Conservation (phyloP, 1,284 basidiomycete genomes). For the Leccinum angustisporum region DNA sequence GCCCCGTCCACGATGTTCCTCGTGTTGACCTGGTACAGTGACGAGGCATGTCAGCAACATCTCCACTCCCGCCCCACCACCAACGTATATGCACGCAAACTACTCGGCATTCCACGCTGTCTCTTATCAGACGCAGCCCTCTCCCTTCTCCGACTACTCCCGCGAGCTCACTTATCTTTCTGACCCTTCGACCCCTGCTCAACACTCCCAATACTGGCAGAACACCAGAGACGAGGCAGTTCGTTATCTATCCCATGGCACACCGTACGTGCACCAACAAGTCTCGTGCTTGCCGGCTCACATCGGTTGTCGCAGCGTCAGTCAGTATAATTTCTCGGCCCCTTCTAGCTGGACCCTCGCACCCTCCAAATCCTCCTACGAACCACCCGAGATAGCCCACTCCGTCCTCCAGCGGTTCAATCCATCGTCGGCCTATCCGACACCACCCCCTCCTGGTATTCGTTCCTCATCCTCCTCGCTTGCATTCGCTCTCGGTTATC, state of each 20-base stretch:
- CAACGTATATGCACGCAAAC: conserved; percentile 61
- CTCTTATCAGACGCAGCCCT: conserved; percentile 35
- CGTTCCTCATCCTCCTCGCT: conserved; percentile 68
- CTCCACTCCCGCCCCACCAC: conserved; percentile 52
- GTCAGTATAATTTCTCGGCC: conserved; percentile 42
- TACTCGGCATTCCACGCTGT: conserved; percentile 43
- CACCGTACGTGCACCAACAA: conserved; percentile 20
- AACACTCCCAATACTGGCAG: conserved; percentile 35
- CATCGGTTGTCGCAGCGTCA: conserved; percentile 17
- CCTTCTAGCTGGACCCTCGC: conserved; percentile 36
- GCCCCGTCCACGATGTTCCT: conserved; percentile 5
- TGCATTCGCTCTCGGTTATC: conserved; percentile 64
- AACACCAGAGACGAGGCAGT: conserved; percentile 28
- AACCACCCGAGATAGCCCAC: conserved; percentile 51
- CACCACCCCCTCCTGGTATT: conserved; percentile 66
- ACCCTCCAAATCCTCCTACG: conserved; percentile 46
- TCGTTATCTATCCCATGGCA: conserved; percentile 33
- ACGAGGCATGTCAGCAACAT: conserved; percentile 62
- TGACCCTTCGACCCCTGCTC: conserved; percentile 26
- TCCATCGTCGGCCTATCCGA: conserved; percentile 64
- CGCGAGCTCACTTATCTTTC: conserved; percentile 35
- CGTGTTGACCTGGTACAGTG: conserved; percentile 41
- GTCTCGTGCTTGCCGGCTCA: conserved; percentile 7
- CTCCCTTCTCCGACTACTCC: conserved; percentile 35
- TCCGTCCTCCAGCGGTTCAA: conserved; percentile 59